Base-by-base conservation (phyloP, 2,329 filamentous ascomycete genomes). In the Fusarium sp. region DNA sequence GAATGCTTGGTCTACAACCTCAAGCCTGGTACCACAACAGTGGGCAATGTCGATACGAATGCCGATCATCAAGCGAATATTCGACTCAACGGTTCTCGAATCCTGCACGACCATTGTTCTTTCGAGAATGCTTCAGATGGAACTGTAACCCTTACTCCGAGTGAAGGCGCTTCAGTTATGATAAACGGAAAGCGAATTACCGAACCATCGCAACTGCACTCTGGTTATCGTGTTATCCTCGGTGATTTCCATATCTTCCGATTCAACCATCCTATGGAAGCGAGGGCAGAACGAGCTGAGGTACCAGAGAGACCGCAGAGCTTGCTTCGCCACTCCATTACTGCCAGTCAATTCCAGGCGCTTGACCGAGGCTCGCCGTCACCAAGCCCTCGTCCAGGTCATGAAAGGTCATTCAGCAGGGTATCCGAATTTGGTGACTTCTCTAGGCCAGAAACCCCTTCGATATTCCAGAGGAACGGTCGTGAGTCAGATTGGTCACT, bases 161-260 rank as follows among this genome's bases (percentile, higher is more conserved):
- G 88, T 66, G 94, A 97, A 74, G 94, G 93, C n/a, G 96, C 96
- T 2, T 94, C 94, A 13, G 93, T 99, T 61, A 99, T 99, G 96
- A 94, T 99, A 55, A 99, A 99, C 76, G 96, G 96, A 61, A 88
- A 95, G 70, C 92, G 94, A 20, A 92, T 98, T 57, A 90, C 94
- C 57, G 94, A 94, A 75, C 91, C 94, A 2, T 94, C 91, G 71
- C 89, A 94, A 70, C 85, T 99, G 45, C 91, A 94, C 77, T 98
- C 94, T 75, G 96, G 96, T 8, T 97, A 94, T 78, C 92, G 96
- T 67, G 92, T 99, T 57, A 99, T 99, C 68, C 85, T 99, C 12
- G 96, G 96, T 42, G 96, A 99, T 80, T 99, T 99, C 75, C 96
- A 99, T 79, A 99, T 99, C 66, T 98, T 99, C 82, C 88, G 96